Conservation (phyloP, 1,284 basidiomycete genomes). For the Leccinum griseonigrum region DNA sequence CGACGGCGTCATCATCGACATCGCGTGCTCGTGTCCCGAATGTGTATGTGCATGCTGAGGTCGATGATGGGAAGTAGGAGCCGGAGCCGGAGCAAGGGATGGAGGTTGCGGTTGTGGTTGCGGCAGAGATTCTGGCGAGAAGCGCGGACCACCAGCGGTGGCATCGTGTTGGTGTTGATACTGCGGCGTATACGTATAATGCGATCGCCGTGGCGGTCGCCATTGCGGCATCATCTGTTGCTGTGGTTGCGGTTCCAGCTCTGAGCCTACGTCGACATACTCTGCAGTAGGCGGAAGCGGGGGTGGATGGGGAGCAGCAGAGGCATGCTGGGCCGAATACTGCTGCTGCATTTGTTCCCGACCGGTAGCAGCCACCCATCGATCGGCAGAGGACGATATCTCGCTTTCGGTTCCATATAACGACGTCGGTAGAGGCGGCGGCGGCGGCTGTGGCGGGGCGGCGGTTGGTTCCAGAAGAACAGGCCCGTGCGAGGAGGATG, state of each 20-base stretch:
- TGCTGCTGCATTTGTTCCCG: slow-evolving; percentile 14
- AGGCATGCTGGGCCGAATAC: background rate
- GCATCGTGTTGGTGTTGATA: slow-evolving; percentile 8
- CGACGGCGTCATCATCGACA: background rate
- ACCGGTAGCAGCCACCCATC: slow-evolving; percentile 18
- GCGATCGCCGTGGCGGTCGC: slow-evolving; percentile 29
- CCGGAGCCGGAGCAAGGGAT: background rate
- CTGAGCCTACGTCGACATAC: slow-evolving; percentile 5
- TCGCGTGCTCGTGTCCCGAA: background rate
- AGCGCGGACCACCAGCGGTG: background rate
- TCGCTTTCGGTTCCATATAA: slow-evolving; percentile 21
- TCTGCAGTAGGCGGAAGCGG: background rate
- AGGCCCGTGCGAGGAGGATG: background rate
- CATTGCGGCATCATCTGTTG: slow-evolving; percentile 24
- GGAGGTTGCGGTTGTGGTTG: background rate
- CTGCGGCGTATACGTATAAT: slow-evolving; percentile 28
- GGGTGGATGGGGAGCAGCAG: background rate
- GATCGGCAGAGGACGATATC: slow-evolving; percentile 9
- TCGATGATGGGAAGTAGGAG: background rate
- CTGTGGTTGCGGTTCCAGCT: background rate
- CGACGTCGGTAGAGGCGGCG: slow-evolving; percentile 4
- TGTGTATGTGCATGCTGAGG: background rate
- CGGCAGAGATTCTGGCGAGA: background rate
- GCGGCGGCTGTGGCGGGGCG: background rate
- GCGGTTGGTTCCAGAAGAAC: slow-evolving; percentile 4